Base-by-base conservation (phyloP, 1,139 yeast species). In the Yamadazyma blattariae region DNA sequence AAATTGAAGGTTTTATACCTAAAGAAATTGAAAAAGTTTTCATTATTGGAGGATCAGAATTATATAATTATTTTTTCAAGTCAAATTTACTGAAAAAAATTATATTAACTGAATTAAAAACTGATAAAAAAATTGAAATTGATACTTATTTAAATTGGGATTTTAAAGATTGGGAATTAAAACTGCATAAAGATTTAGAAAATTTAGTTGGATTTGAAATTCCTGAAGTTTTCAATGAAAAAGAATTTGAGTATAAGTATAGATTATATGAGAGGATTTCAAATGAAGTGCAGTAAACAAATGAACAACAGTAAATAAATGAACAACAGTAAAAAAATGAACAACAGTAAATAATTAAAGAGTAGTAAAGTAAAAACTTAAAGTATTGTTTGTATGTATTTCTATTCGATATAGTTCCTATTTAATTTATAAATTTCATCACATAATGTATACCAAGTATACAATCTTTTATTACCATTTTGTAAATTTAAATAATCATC, bases 11-110 rank as follows among this genome's bases (percentile, higher is more conserved):
- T 19, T 27, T 49, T 17, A 28, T 30, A 13, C 37, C 40, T 19
- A 44, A 35, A 25, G 38, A 39, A 8, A 41, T 81, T 14, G 83
- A 79, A 36, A 72, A 77, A 37, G 69, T 90, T 1, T 92, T 81
- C 53, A 71, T 94, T 24, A 92, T 92, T 44, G 99, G 99, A 3
- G 99, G 99, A 1, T 92, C 94, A 1, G 92, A 90, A 56, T 67
- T 92, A 7, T 92, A 92, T 61, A 72, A 76, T 35, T 68, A 77
- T 29, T 70, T 79, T 19, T 56, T 81, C 21, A 48, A 62, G 0
- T 70, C 66, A 34, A 61, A 61, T 0, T 37, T 64, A 5, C 76
- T 83, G 1, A 72, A 75, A 33, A 71, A 78, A 27, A 61, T 92
- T 33, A 66, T 89, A 22, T 58, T 92, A n/a, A 92, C 98, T 0